phyloP scores from a whole-genome alignment of 441 rosid species.

The Gossypium gossypioides region DNA sequence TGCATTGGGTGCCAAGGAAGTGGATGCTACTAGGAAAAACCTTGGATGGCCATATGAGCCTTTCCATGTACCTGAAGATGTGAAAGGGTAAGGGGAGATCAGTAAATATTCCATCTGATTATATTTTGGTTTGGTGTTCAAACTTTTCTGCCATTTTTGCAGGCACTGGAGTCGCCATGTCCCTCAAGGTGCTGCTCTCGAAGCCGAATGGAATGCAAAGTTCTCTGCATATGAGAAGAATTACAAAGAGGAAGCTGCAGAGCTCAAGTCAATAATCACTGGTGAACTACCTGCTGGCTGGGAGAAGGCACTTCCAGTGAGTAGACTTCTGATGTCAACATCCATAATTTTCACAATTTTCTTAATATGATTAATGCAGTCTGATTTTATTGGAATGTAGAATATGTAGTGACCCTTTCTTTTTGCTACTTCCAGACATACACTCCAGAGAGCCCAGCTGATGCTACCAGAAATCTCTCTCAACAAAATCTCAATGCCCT shows the following conservation, averaged over 20 bases:
- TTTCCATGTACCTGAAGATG: conserved; percentile 81
- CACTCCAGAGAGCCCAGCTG: conserved; percentile 67
- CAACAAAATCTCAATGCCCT: conserved; percentile 74
- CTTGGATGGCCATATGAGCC: conserved; percentile 78
- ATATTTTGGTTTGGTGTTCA: conserved; percentile 8
- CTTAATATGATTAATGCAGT: not conserved
- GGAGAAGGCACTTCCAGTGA: conserved; percentile 97
- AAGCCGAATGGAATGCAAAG: conserved; percentile 84
- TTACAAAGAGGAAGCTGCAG: conserved; percentile 88
- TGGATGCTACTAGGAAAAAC: conserved; percentile 80
- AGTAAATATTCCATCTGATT: not conserved
- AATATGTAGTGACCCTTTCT: not conserved
- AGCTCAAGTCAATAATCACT: conserved; percentile 60
- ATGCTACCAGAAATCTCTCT: conserved; percentile 78
- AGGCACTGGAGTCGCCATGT: conserved; percentile 97
- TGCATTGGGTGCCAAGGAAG: conserved; percentile 84
- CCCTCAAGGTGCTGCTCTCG: conserved; percentile 62
- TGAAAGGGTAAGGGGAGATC: conserved; percentile 38
- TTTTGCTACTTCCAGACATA: conserved; percentile 39
- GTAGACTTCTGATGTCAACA: conserved; percentile 25
- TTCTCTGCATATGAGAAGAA: conserved; percentile 86
- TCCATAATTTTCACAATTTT: not conserved
- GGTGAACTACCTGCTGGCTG: conserved; percentile 91
- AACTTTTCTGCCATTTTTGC: conserved; percentile 16
- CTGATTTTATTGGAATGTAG: not conserved